Evolutionary conservation across 2,329 filamentous ascomycete species (phyloP).

Genomic region (Exserohilum rostratum): DNA sequence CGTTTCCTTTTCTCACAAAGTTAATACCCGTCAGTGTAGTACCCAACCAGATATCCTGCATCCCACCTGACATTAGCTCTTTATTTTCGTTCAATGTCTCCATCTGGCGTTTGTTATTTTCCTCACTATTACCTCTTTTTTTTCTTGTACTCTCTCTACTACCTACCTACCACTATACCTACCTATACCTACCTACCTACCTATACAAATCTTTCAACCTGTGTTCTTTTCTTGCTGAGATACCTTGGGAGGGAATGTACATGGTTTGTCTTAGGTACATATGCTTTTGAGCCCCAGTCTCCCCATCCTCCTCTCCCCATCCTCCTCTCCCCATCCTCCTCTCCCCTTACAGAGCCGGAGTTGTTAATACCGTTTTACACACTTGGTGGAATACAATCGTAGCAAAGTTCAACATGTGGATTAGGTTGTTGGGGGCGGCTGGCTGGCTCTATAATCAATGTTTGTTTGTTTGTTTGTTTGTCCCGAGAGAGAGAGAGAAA

Average conservation of each 20-base stretch:
- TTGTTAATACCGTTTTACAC: too few relatives aligned
- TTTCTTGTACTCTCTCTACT: not conserved
- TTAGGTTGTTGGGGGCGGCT: not conserved
- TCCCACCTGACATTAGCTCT: not conserved
- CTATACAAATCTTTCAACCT: too few relatives aligned
- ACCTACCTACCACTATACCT: too few relatives aligned
- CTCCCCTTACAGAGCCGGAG: too few relatives aligned
- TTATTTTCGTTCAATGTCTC: too few relatives aligned
- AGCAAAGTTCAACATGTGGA: too few relatives aligned
- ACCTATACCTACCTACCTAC: too few relatives aligned
- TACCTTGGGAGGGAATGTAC: conserved; percentile 18
- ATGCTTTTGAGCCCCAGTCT: not conserved
- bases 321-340: not conserved
- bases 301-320: not conserved
- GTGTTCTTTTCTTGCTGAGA: conserved; percentile 7
- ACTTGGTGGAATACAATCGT: too few relatives aligned
- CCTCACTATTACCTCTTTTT: conserved; percentile 6
- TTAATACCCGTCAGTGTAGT: conserved; percentile 33
- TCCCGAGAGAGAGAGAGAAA: too few relatives aligned
- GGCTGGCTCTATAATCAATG: too few relatives aligned
- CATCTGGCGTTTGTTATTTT: conserved; percentile 6
- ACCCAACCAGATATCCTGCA: not conserved
- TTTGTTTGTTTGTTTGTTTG: too few relatives aligned
- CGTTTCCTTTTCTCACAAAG: conserved; percentile 2
- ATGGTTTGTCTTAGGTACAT: conserved; percentile 16